A percentile compares a stretch with the other conserved stretches of the same genome.
Evolutionary conservation across 371 early-diverging fungal species (phyloP).

Genomic region (Rhizopus arrhizus): DNA sequence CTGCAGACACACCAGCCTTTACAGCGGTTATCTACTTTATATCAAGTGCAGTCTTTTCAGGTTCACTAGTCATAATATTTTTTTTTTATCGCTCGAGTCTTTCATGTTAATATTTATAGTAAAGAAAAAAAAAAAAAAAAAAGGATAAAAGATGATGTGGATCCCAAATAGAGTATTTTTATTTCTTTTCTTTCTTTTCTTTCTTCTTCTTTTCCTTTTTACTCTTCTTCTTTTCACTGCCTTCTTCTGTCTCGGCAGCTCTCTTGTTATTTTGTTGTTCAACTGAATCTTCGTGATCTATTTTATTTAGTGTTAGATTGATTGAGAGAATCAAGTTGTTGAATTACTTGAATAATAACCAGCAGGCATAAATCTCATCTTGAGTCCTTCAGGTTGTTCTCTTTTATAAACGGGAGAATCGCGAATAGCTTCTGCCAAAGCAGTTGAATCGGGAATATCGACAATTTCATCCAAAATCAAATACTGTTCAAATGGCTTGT

Average conservation of each 20-base stretch:
- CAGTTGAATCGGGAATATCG: conserved; percentile 44
- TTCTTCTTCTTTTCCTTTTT: conserved; percentile 25
- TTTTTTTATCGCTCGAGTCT: not conserved
- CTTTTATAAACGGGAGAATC: conserved; percentile 34
- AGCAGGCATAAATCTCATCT: conserved; percentile 45
- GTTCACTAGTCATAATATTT: not conserved
- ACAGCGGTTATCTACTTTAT: not conserved
- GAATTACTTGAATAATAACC: conserved; percentile 42
- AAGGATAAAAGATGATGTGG: too few species aligned
- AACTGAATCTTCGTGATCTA: not conserved
- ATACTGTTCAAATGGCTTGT: conserved; percentile 39
- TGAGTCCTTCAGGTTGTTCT: conserved; percentile 38
- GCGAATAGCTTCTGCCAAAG: conserved; percentile 42
- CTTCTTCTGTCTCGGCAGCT: conserved; percentile 17
- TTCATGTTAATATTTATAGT: not conserved
- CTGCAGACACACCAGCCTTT: not conserved
- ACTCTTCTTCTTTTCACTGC: conserved; percentile 6
- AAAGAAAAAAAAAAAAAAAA: not conserved
- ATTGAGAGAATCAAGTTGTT: too few species aligned
- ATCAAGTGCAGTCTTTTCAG: not conserved
- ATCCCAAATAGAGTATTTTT: too few species aligned
- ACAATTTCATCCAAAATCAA: conserved; percentile 49
- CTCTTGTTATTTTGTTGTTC: not conserved
- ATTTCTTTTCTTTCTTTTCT: conserved; percentile 21
- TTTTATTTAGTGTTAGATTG: not conserved